These are phyloP conservation scores for Sedum album DNA, from an alignment of 164 flowering plant genomes.

Conservation along the genomic window DNA sequence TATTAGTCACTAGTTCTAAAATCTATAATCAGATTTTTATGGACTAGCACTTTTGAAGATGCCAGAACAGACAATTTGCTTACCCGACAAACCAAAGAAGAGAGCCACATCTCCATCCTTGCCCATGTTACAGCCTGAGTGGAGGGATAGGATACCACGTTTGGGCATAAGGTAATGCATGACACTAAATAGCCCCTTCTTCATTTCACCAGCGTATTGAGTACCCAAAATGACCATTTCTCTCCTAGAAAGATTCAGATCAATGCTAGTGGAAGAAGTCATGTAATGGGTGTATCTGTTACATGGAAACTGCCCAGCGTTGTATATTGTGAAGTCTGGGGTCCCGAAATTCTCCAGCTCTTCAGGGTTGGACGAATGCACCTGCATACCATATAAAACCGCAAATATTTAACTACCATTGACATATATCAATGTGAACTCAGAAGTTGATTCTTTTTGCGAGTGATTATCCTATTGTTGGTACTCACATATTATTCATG, in stretches of 20 bases:
- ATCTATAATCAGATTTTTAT: too few species aligned
- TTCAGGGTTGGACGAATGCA: conserved; percentile 98
- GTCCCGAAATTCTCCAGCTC: conserved; percentile 97
- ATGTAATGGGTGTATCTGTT: conserved; percentile 97
- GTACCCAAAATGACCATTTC: conserved; percentile 99
- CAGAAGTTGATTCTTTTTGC: not conserved
- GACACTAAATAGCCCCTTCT: conserved; percentile 91
- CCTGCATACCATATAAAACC: conserved; percentile 69
- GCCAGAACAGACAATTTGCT: not conserved
- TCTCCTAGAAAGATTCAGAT: conserved; percentile 77
- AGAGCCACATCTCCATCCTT: conserved; percentile 97
- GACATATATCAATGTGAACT: not conserved
- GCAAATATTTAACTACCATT: conserved; percentile 3
- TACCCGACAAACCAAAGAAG: conserved; percentile 98
- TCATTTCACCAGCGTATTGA: conserved; percentile 99
- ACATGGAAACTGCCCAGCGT: conserved; percentile 98
- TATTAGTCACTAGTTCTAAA: too few species aligned
- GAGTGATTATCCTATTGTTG: not conserved
- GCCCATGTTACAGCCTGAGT: conserved; percentile 99
- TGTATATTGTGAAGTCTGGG: conserved; percentile 99
- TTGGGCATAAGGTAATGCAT: conserved; percentile 99
- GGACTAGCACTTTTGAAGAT: not conserved
- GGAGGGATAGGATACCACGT: conserved; percentile 88
- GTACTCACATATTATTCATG: conserved; percentile 98
- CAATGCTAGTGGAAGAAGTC: conserved; percentile 99